Evolutionary conservation across 306 rosid genomes (phyloP).

Genomic region (Prosopis cineraria): DNA sequence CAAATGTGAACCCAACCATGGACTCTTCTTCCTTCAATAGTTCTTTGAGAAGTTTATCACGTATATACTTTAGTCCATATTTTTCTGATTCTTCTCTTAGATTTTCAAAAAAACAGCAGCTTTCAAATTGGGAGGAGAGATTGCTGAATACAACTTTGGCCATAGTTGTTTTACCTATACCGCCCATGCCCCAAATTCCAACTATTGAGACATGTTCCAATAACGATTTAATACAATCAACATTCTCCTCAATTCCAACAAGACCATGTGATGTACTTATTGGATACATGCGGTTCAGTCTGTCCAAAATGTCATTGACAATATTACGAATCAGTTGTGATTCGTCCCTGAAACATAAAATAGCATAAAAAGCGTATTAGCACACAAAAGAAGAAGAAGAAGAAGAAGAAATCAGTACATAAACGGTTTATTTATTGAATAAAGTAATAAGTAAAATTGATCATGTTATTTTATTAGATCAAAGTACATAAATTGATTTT

Average conservation of each 20-base stretch:
- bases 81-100: background rate
- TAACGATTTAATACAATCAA: background rate
- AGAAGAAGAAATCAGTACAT: no score
- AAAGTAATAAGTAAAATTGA: no score
- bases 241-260: slow-evolving; percentile 8
- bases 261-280: slow-evolving; percentile 2
- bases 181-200: slow-evolving; percentile 47
- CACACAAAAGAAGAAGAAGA: no score
- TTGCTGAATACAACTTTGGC: slow-evolving; percentile 27
- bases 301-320: slow-evolving; percentile 9
- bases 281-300: background rate
- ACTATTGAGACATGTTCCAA: background rate
- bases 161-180: slow-evolving; percentile 28
- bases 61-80: background rate
- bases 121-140: slow-evolving; percentile 18
- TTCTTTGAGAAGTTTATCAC: background rate
- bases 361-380: background rate
- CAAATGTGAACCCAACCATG: background rate
- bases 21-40: background rate
- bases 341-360: background rate
- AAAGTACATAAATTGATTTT: no score
- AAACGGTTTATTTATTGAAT: no score
- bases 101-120: background rate
- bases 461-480: no score
- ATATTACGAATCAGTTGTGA: background rate